Evolutionary conservation across 495 filamentous ascomycete species (phyloP), one percentile per base, ranked within the genome.

Genomic region (Trichoderma orchidacearum): DNA sequence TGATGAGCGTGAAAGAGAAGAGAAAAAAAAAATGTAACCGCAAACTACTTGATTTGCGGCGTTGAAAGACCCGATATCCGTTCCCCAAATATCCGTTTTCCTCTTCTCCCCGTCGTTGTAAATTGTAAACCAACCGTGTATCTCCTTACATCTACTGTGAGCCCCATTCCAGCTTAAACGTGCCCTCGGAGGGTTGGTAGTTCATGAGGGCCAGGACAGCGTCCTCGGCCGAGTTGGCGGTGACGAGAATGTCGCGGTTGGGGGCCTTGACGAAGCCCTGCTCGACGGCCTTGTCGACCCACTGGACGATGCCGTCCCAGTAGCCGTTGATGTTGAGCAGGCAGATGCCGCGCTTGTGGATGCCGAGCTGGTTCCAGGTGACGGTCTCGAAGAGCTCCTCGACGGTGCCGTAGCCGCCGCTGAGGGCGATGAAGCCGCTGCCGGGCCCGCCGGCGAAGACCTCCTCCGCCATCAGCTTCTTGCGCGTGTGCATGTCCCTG

Each of bases 311-410:
- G 3, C 90, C 90, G 73, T 95, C 83, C 75, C 90, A 98, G 66
- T 92, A 97, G 1, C 91, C 90, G 54, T 89, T 83, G 29, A 92
- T 77, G 70, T 97, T 97, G 38, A 86, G 76, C 59, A 96, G 70
- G 41, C 90, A 82, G 50, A 98, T 80, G 0, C 86, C 88, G 58
- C 80, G 78, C 56, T 76, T 79, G 68, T 98, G 93, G 59, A 98
- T 98, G 0, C 94, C 93, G 56, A 98, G 69, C 71, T 96, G 93
- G 69, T 96, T 97, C 93, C 93, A 98, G 12, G 93, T 97, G 30
- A 84, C 86, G 56, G 95, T 85, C 78, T 98, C 93, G 74, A 96
- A 92, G 55, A 97, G 73, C 75, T 98, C 93, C 72, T 98, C 93
- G 65, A 97, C 76, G 6, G 94, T 97, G 11, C 93, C 93, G 70